Evolutionary conservation across 225 moss, liverwort and hornwort genomes (phyloP), one percentile per base, ranked within the genome.

Genomic region (Asterella californica): DNA sequence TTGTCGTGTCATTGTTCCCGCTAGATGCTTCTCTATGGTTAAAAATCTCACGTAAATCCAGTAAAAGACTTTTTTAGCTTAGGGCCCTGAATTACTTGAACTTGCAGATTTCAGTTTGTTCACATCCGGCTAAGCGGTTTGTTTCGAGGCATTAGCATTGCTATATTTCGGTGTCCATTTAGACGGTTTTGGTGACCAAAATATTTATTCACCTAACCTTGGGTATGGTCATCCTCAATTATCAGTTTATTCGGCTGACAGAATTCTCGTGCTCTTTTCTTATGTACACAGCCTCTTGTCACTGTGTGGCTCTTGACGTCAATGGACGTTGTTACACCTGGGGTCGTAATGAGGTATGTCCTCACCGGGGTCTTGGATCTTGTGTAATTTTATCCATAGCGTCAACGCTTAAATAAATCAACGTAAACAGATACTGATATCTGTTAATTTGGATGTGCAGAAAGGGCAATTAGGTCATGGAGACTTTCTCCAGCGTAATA

Each of bases 401-500:
- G 11, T 33, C 42, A 42, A 15, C 21, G 27, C 4, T 29, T 2
- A 7, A 42, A 21, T 4, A 27, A n/a, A 19, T 46, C 22, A 10
- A 25, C 34, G 5, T 53, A 10, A 19, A 4, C 8, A 52, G 25
- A 4, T n/a, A 11, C 71, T 71, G 10, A 71, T 71, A 12, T n/a
- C 7, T 47, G 24, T 27, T 1, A 27, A 24, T 47, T 66, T 1
- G 42, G 24, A 66, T 78, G 27, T 79, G 77, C 91, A 96, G 94
- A 92, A 81, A 88, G 96, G 96, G 29, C 96, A 96, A 82, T 86
- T 96, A 50, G 94, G 96, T 78, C 96, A 91, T 80, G 94, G 96
- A 76, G 94, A 96, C 78, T 37, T 79, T 30, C 83, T 84, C 42
- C 92, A 91, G 47, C 87, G 96, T 59, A 92, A 92, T 78, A 83